These are phyloP conservation scores for Gilbertella persicaria DNA, from an alignment of 371 early-diverging fungal species.

Conservation along the genomic window DNA sequence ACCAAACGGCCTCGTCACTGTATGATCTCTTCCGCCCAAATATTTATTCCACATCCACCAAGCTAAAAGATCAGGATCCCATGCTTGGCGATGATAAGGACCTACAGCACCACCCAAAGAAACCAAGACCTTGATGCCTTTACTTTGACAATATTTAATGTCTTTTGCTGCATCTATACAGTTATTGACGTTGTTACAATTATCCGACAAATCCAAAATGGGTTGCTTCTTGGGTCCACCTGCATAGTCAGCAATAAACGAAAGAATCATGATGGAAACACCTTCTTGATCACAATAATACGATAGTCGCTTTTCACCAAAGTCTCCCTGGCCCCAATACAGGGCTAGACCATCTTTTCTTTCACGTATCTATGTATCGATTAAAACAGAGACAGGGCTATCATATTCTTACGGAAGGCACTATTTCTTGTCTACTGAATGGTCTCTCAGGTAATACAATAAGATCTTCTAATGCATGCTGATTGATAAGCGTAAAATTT, in stretches of 20 bases:
- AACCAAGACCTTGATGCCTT: slow-evolving; percentile 57
- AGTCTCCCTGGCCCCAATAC: slow-evolving; percentile 41
- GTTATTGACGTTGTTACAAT: slow-evolving; percentile 45
- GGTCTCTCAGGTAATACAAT: not conserved
- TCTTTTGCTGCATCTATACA: slow-evolving; percentile 56
- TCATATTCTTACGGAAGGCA: not conserved
- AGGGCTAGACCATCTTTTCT: slow-evolving; percentile 22
- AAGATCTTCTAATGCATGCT: not conserved
- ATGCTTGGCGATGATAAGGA: slow-evolving; percentile 28
- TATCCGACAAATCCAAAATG: slow-evolving; percentile 54
- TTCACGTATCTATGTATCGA: not conserved
- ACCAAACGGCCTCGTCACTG: slow-evolving; percentile 35
- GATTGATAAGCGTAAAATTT: not conserved
- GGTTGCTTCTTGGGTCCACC: slow-evolving; percentile 39
- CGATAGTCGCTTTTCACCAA: slow-evolving; percentile 39
- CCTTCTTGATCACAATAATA: slow-evolving; percentile 61
- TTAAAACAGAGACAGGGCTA: not conserved
- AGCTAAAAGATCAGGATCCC: slow-evolving; percentile 47
- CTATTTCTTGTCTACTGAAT: not conserved
- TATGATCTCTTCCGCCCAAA: slow-evolving; percentile 38
- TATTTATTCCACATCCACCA: slow-evolving; percentile 55
- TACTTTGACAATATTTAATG: slow-evolving; percentile 61
- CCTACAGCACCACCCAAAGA: slow-evolving; percentile 58
- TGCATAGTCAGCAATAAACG: slow-evolving; percentile 53
- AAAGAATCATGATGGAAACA: slow-evolving; percentile 53